Evolutionary conservation across 768 basidiomycete genomes (phyloP).

Genomic region (Phanerodontia chrysosporium): DNA sequence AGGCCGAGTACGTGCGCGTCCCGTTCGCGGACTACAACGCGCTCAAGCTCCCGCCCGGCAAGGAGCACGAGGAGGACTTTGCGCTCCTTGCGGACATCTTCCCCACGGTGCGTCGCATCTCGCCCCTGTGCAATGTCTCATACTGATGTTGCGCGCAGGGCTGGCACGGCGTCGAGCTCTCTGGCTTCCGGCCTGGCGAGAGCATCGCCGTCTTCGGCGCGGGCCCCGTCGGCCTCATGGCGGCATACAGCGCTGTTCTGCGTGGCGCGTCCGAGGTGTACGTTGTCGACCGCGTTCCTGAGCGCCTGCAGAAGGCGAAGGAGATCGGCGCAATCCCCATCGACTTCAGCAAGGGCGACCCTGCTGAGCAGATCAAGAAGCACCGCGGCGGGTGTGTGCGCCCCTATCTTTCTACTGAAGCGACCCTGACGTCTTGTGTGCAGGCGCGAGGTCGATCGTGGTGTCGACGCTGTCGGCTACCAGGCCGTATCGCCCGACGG

Average conservation of each 20-base stretch:
- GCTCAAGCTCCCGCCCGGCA: slow-evolving; percentile 46
- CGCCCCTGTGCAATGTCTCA: neutral
- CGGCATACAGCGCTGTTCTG: slow-evolving; percentile 49
- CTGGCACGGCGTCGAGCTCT: slow-evolving; percentile 49
- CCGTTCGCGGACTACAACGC: slow-evolving; percentile 58
- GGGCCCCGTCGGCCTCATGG: slow-evolving; percentile 54
- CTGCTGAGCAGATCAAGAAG: slow-evolving; percentile 44
- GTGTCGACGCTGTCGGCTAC: slow-evolving; percentile 52
- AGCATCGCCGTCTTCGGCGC: slow-evolving; percentile 51
- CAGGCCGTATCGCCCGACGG: slow-evolving; percentile 50
- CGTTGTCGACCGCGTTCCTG: slow-evolving; percentile 52
- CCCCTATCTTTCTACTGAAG: neutral
- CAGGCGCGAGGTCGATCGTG: slow-evolving; percentile 47
- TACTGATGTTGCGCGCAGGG: slow-evolving; percentile 28
- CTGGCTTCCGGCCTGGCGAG: slow-evolving; percentile 50
- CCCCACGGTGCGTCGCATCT: slow-evolving; percentile 38
- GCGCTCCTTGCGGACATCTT: slow-evolving; percentile 52
- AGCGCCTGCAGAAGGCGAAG: slow-evolving; percentile 47
- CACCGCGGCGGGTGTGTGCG: slow-evolving; percentile 38
- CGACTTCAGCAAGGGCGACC: slow-evolving; percentile 43
- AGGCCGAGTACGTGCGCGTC: slow-evolving; percentile 53
- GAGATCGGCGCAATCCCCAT: slow-evolving; percentile 49
- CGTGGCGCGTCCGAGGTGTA: slow-evolving; percentile 51
- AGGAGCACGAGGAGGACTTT: slow-evolving; percentile 53
- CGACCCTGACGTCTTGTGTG: neutral